Evolutionary conservation across 2,329 filamentous ascomycete species (phyloP), one percentile per base, ranked within the genome.

Genomic region (Cadophora sp.): DNA sequence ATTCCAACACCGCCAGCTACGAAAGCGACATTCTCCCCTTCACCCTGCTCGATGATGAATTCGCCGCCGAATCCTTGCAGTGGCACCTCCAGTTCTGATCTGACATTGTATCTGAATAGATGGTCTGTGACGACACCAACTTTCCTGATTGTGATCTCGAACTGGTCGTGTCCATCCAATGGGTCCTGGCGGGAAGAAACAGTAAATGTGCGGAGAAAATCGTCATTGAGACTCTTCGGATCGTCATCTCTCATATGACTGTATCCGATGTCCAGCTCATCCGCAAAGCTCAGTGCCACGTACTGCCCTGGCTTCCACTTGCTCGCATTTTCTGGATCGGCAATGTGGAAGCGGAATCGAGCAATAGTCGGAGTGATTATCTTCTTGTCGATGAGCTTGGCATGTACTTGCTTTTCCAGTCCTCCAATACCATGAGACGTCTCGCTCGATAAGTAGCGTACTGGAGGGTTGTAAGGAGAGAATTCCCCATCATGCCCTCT

Each of bases 201-300:
- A 1, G 93, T 97, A 75, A 97, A 97, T 0, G 93, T 97, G 31
- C 93, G 84, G 4, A 96, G 83, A 70, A 88, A 94, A 76, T 97
- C 93, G 76, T 97, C 93, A 74, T 97, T 97, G 19, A 97, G 78
- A 73, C 89, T 92, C 71, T 85, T 85, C 5, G 93, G 93, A 72
- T 97, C 92, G 67, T 91, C 88, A 71, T 97, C 90, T 2, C 89
- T 84, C 93, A 97, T 97, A 77, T 97, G 94, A 60, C 85, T 87
- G 78, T 93, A 97, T 0, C 93, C 93, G 12, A 83, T 78, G 71
- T 91, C 88, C 1, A 97, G 81, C 73, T 94, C 89, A 0, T 83
- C 78, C 14, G 84, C 82, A 74, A 97, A 94, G 69, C 92, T 89
- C 2, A 97, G 79, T 0, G 92, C 93, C 22, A 92, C 86, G 79